phyloP scores from a whole-genome alignment of 331 rosid species.

The Cydonia oblonga region DNA sequence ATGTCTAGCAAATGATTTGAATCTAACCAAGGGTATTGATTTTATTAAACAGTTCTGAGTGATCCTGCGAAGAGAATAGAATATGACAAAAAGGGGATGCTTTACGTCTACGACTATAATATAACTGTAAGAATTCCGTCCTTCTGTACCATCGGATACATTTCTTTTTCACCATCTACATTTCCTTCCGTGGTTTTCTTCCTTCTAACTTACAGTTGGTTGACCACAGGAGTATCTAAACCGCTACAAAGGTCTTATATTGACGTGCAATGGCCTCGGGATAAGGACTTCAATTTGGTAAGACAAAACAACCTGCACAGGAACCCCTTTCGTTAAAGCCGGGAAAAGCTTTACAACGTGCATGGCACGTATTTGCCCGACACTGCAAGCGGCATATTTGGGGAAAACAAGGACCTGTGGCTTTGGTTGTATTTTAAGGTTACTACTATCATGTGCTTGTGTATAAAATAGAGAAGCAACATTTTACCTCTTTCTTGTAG shows the following conservation, averaged over 20 bases:
- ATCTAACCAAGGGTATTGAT: constrained; percentile 21
- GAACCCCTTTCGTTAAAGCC: constrained; percentile 8
- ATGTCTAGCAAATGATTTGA: background rate
- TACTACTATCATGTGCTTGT: constrained; percentile 13
- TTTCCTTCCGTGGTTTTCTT: background rate
- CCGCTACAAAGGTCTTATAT: constrained; percentile 90
- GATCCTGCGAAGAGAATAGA: constrained; percentile 82
- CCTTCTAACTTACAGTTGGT: background rate
- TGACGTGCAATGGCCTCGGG: constrained; percentile 98
- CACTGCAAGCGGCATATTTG: constrained; percentile 10
- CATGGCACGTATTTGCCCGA: background rate
- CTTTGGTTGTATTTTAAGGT: constrained; percentile 22
- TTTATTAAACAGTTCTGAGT: constrained; percentile 63
- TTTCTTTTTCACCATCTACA: background rate
- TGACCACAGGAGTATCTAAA: constrained; percentile 76
- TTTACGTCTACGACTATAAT: constrained; percentile 56
- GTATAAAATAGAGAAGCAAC: constrained; percentile 11
- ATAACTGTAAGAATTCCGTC: constrained; percentile 54
- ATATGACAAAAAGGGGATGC: constrained; percentile 81
- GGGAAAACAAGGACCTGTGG: constrained; percentile 3
- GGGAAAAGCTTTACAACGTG: background rate
- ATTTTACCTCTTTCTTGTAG: background rate
- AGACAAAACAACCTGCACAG: constrained; percentile 7
- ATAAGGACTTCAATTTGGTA: constrained; percentile 74
- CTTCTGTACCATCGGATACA: background rate